Conservation (phyloP, 1,139 yeast species). For the Debaryomyces nepalensis region DNA sequence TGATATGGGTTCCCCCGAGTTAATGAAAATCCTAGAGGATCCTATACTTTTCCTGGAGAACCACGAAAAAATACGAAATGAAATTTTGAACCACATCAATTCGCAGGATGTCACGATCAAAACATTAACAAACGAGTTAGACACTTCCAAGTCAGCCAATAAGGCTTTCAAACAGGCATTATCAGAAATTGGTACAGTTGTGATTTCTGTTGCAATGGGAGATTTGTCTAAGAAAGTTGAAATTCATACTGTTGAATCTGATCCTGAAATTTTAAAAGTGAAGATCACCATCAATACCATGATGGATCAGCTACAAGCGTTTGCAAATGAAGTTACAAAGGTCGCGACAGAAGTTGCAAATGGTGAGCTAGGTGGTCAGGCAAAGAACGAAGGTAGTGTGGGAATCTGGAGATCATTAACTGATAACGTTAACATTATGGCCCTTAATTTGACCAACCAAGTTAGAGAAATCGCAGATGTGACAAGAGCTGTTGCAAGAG, state of each 20-base stretch:
- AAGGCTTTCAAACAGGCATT: slow-evolving; percentile 78
- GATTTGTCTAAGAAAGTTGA: slow-evolving; percentile 79
- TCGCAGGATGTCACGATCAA: slow-evolving; percentile 36
- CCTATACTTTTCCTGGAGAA: slow-evolving; percentile 42
- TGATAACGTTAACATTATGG: slow-evolving; percentile 87
- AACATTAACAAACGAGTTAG: slow-evolving; percentile 45
- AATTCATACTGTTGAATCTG: slow-evolving; percentile 72
- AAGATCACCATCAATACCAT: slow-evolving; percentile 82
- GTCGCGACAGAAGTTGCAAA: slow-evolving; percentile 90
- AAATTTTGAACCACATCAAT: slow-evolving; percentile 35
- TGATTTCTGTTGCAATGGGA: slow-evolving; percentile 84
- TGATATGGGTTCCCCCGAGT: slow-evolving; percentile 37
- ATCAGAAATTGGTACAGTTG: slow-evolving; percentile 80
- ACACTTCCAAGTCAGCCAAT: slow-evolving; percentile 65
- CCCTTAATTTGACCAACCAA: slow-evolving; percentile 81
- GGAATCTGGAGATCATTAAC: slow-evolving; percentile 88
- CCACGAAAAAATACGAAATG: slow-evolving; percentile 38
- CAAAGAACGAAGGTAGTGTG: slow-evolving; percentile 78
- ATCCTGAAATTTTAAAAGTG: slow-evolving; percentile 75
- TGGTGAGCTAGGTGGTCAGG: slow-evolving; percentile 89
- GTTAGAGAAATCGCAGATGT: slow-evolving; percentile 87
- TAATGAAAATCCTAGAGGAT: slow-evolving; percentile 45
- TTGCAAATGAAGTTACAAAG: slow-evolving; percentile 81
- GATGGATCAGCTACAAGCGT: slow-evolving; percentile 86
- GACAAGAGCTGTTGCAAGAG: slow-evolving; percentile 81